Base-by-base conservation (phyloP, 306 rosid genomes). In the Dryas drummondii region DNA sequence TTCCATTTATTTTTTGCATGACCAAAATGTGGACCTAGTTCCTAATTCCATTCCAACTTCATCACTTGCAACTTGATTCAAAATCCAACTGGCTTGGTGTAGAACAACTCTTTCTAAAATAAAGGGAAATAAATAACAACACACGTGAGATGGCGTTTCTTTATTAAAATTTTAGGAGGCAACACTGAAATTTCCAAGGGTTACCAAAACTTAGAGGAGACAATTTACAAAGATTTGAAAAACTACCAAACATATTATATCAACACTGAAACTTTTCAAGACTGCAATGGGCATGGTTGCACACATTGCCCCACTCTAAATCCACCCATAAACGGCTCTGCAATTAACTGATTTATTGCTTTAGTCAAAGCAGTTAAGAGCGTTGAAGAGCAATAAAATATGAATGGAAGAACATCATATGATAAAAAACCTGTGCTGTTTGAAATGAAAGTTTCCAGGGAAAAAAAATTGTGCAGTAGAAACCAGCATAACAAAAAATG, bases 51-150 rank as follows among this genome's bases (percentile, higher is more conserved):
- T 27, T 59, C 42, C 44, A 37, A 15, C 68, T 41, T 41, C 68
- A 62, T 62, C 48, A 40, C 12, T 42, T 42, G 42, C 26, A 69
- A 51, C 48, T 53, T 42, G 10, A 53, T 11, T 37, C 32, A n/a
- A 70, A 51, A 17, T 53, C 46, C 60, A 52, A 70, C 49, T 70
- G 44, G 59, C 73, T 51, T 13, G 10, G n/a, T n/a, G 66, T 46
- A 72, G 41, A 57, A 15, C 66, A 42, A 57, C 76, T 57, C 16
- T 5, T 12, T 56, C 13, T 0, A 17, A 70, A 6, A 44, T 7
- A 6, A 55, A 54, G 42, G 32, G 37, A 32, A 69, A 48, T 65
- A 27, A 52, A 71, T 56, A 64, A 17, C 9, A 26, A 17, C 12
- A 14, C 42, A 70, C 2, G 22, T 54, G 22, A 56, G 53, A 71